Conservation (phyloP, 2,329 filamentous ascomycete species). For the Exserohilum rostratum region DNA sequence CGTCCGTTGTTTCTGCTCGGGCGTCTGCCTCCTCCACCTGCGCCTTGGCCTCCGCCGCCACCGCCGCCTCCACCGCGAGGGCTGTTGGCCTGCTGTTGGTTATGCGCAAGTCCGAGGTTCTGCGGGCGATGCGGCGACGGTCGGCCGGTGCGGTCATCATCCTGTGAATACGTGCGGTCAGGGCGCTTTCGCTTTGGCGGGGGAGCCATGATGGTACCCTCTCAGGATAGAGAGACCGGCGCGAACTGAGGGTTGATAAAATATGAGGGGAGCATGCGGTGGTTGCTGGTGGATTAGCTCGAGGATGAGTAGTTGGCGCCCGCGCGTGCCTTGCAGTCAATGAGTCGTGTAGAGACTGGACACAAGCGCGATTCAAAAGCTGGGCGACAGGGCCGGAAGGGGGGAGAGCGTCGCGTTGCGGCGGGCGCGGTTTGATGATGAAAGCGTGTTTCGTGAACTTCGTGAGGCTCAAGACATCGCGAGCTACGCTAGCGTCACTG, state of each 20-base stretch:
- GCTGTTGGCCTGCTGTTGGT: conserved; percentile 40
- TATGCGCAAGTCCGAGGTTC: conserved; percentile 59
- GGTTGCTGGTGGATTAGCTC: conserved; percentile 15
- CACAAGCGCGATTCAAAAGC: neutral
- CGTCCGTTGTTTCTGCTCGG: conserved; percentile 37
- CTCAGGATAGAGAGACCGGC: conserved; percentile 36
- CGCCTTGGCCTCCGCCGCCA: conserved; percentile 19
- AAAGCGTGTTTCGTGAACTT: conserved; percentile 17
- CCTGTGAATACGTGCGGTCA: conserved; percentile 53
- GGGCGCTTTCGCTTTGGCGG: conserved; percentile 63
- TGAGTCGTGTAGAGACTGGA: neutral
- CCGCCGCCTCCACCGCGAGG: conserved; percentile 32
- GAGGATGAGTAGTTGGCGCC: conserved; percentile 1
- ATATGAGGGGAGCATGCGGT: conserved; percentile 40
- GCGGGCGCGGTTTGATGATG: conserved; percentile 13
- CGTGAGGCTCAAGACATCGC: conserved; percentile 14
- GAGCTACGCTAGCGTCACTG: conserved; percentile 10
- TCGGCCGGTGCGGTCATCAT: conserved; percentile 49
- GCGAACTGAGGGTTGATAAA: conserved; percentile 25
- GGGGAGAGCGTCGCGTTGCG: conserved; percentile 14
- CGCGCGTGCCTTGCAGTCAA: conserved; percentile 4
- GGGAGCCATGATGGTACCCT: conserved; percentile 55
- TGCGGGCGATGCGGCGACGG: conserved; percentile 60
- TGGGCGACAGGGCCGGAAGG: neutral
- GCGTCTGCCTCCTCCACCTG: conserved; percentile 30